Conservation (phyloP, 2,329 filamentous ascomycete genomes). For the Calonectria montana region DNA sequence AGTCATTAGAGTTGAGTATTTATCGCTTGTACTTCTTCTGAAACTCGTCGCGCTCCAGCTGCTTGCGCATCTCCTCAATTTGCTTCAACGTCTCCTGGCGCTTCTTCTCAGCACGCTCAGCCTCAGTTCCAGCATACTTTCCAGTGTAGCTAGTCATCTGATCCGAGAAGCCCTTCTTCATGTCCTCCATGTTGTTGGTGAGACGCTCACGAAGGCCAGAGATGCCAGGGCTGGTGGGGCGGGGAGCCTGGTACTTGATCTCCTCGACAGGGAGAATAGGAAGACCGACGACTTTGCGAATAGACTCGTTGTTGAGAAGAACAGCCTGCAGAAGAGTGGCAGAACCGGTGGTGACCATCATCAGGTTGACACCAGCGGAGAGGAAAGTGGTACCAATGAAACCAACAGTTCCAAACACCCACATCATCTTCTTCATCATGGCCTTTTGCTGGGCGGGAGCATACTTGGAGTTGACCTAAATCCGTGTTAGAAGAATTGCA, state of each 20-base stretch:
- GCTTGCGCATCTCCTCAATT: constrained; percentile 49
- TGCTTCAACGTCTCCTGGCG: constrained; percentile 49
- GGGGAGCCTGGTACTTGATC: constrained; percentile 51
- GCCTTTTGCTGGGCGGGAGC: constrained; percentile 46
- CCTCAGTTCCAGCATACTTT: constrained; percentile 44
- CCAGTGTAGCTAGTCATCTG: constrained; percentile 50
- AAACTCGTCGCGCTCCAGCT: constrained; percentile 52
- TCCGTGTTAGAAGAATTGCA: constrained; percentile 24
- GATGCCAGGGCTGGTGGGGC: constrained; percentile 36
- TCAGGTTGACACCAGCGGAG: constrained; percentile 61
- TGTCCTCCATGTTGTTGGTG: constrained; percentile 46
- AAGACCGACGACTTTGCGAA: constrained; percentile 54
- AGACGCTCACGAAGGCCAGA: constrained; percentile 47
- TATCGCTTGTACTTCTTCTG: constrained; percentile 54
- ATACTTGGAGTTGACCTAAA: constrained; percentile 51
- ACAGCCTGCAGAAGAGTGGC: constrained; percentile 51
- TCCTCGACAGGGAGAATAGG: constrained; percentile 47
- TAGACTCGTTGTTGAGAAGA: constrained; percentile 50
- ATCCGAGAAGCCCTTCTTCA: constrained; percentile 52
- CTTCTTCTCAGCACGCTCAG: constrained; percentile 50
- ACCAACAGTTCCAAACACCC: constrained; percentile 56
- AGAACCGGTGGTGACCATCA: constrained; percentile 55
- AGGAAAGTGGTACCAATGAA: constrained; percentile 60
- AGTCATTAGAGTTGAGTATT: constrained; percentile 5
- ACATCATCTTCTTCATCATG: constrained; percentile 56